phyloP scores from a whole-genome alignment of 2,329 filamentous ascomycete species.

The Cladosporium sp. region DNA sequence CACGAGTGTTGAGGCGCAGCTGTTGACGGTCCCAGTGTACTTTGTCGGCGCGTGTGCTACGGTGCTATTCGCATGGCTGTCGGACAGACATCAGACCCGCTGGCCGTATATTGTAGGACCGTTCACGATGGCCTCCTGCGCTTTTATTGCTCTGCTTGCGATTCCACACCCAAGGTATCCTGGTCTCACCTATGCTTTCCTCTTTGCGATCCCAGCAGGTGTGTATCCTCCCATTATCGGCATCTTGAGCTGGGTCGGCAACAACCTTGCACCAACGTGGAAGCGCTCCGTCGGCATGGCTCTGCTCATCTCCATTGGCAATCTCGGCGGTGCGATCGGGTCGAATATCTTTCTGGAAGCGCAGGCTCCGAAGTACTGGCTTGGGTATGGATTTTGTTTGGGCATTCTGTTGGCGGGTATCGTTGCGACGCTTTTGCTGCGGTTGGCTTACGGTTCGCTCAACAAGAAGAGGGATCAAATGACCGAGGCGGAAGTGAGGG shows the following conservation, averaged over 20 bases:
- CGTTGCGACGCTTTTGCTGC: constrained; percentile 30
- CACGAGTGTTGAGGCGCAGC: constrained; percentile 45
- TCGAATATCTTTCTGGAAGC: constrained; percentile 52
- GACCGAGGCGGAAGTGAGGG: constrained; percentile 38
- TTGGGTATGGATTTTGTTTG: constrained; percentile 50
- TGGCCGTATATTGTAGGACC: constrained; percentile 26
- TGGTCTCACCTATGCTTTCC: constrained; percentile 26
- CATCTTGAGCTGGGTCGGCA: constrained; percentile 52
- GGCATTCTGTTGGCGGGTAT: constrained; percentile 22
- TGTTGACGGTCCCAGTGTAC: constrained; percentile 50
- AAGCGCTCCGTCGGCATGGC: constrained; percentile 63
- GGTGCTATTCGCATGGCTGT: constrained; percentile 25
- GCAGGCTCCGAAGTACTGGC: constrained; percentile 53
- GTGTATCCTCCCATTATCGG: constrained; percentile 32
- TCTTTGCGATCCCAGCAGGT: constrained; percentile 47
- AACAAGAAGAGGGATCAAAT: constrained; percentile 39
- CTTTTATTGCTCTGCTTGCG: constrained; percentile 27
- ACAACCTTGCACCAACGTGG: constrained; percentile 70
- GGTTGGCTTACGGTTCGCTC: constrained; percentile 36
- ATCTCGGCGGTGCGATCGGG: constrained; percentile 53
- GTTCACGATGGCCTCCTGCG: constrained; percentile 24
- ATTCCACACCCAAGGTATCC: constrained; percentile 36
- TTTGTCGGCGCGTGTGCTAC: constrained; percentile 30
- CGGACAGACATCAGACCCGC: constrained; percentile 26
- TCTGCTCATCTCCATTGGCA: constrained; percentile 56